Percentiles rank a stretch among this genome's conserved stretches.
These are phyloP conservation scores for Ensete ventricosum DNA, from an alignment of 176 grass and related monocot species.

Conservation along the genomic window DNA sequence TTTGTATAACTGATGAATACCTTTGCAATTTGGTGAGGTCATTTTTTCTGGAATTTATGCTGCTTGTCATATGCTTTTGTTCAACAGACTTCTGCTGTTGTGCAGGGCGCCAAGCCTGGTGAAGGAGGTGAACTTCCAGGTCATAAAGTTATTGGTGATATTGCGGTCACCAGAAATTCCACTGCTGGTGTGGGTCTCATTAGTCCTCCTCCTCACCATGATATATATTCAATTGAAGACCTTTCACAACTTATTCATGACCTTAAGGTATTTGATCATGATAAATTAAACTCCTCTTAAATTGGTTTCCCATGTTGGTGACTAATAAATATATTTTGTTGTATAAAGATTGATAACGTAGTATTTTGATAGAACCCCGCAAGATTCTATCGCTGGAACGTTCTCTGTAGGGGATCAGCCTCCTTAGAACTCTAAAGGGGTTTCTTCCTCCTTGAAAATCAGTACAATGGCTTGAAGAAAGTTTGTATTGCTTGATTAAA, in stretches of 20 bases:
- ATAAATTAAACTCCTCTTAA: neutral
- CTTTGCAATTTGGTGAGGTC: conserved; percentile 21
- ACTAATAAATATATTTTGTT: neutral
- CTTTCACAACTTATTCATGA: conserved; percentile 93
- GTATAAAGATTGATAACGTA: neutral
- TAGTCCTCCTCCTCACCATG: conserved; percentile 92
- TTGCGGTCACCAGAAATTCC: conserved; percentile 87
- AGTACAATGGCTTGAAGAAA: no score
- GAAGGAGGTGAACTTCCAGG: conserved; percentile 99
- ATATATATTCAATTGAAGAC: conserved; percentile 99
- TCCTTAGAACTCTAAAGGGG: no score
- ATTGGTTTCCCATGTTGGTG: neutral
- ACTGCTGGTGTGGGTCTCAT: conserved; percentile 97
- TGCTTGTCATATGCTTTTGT: conserved; percentile 16
- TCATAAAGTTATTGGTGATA: conserved; percentile 97
- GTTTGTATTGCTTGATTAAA: no score
- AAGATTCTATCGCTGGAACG: no score
- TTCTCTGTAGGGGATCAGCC: no score
- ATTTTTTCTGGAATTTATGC: conserved; percentile 3
- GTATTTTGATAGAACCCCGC: no score
- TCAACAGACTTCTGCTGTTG: conserved; percentile 17
- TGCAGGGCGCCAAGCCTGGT: conserved; percentile 92
- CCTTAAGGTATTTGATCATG: conserved; percentile 64
- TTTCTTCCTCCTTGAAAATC: no score
- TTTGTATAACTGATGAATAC: conserved; percentile 20